phyloP scores from a whole-genome alignment of 495 filamentous ascomycete species.

The Neurospora discreta region DNA sequence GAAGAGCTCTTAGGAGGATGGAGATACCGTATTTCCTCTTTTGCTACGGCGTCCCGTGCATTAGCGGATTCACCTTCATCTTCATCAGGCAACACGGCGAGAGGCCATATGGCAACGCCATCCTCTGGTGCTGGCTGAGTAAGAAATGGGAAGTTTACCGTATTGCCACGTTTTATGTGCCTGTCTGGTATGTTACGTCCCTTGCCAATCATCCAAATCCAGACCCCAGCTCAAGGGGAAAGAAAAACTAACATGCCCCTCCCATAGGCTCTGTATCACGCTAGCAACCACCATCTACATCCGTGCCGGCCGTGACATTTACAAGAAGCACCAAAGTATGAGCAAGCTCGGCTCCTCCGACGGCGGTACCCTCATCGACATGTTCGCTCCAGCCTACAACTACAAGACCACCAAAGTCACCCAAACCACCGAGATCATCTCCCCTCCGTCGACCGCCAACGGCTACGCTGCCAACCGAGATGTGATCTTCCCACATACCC shows the following conservation, averaged over 20 bases:
- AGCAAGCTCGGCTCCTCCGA: slow-evolving; percentile 24
- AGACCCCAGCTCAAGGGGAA: not conserved
- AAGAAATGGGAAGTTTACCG: slow-evolving; percentile 58
- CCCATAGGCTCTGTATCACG: slow-evolving; percentile 46
- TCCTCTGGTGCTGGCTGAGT: slow-evolving; percentile 76
- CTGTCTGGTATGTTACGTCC: slow-evolving; percentile 50
- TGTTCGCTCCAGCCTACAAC: slow-evolving; percentile 28
- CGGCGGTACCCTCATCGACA: slow-evolving; percentile 12
- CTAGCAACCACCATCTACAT: slow-evolving; percentile 66
- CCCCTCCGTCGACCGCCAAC: slow-evolving; percentile 11
- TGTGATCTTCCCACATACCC: slow-evolving; percentile 1
- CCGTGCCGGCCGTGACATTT: slow-evolving; percentile 62
- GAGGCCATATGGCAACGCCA: slow-evolving; percentile 64
- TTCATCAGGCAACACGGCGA: slow-evolving; percentile 43
- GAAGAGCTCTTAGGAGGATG: slow-evolving; percentile 50
- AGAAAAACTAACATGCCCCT: not conserved
- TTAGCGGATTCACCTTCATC: slow-evolving; percentile 56
- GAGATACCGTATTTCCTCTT: slow-evolving; percentile 61
- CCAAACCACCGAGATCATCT: slow-evolving; percentile 33
- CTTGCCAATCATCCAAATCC: not conserved
- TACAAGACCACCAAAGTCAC: slow-evolving; percentile 48
- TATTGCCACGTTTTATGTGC: slow-evolving; percentile 70
- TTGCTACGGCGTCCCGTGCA: slow-evolving; percentile 68
- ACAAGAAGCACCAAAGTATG: slow-evolving; percentile 39
- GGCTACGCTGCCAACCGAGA: slow-evolving; percentile 4